Base-by-base conservation (phyloP, 2,329 filamentous ascomycete genomes). In the Paraphoma sp. region DNA sequence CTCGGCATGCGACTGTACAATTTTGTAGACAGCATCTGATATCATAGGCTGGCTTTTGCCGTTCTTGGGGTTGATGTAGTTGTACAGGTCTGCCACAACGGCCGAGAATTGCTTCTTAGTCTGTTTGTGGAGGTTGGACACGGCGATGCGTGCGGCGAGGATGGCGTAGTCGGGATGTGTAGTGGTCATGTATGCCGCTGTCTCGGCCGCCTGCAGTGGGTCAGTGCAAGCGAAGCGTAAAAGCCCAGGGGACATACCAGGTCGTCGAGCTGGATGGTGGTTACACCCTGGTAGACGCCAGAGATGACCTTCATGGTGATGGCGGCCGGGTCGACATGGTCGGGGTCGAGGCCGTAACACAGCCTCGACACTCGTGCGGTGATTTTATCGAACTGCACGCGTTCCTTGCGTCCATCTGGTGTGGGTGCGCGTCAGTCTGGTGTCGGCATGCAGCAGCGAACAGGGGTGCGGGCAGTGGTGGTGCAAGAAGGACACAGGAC, bases 361-460 rank as follows among this genome's bases (percentile, higher is more conserved):
- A 99, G 85, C 74, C 95, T 89, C 45, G 95, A 98, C 68, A 99
- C 95, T 80, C 95, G 93, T 72, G 95, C 95, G 74, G 95, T 98
- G 87, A 99, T 99, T 84, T 99, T 99, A 86, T 99, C 95, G 84
- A 99, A 99, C 80, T 99, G 95, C 65, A 99, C 95, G 80, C 95
- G 95, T 86, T 99, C 95, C 84, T 98, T 97, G 85, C 95, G 95
- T 82, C 94, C 94, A 86, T 99, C 95, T 98, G 70, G 38, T 48
- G 54, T 48, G 50, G 28, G 47, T 54, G 33, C 33, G 50, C 53
- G 63, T 76, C 62, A 76, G 72, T 57, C 62, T 48, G 55, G 48
- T 48, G 56, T 65, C 64, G 56, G 14, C 33, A 51, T 70, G 67
- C 63, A 66, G 60, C 45, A 33, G 30, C 17, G 18, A 45, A 62